Evolutionary conservation across 768 basidiomycete genomes (phyloP), one percentile per base, ranked within the genome.

Genomic region (Pulveroboletus sp.): DNA sequence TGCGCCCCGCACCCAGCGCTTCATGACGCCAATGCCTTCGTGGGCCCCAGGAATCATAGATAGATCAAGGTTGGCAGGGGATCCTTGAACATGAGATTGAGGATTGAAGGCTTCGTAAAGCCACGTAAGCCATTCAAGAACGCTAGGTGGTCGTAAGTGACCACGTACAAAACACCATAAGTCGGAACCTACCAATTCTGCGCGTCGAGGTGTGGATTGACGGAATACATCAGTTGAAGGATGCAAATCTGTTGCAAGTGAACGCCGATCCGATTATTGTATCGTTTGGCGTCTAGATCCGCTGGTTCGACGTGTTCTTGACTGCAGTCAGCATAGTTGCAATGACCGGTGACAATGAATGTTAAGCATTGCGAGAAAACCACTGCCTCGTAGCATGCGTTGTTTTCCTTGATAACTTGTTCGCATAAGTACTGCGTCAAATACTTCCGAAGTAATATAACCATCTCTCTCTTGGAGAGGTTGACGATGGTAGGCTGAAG

Each of bases 71-170:
- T 65, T 54, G 0, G 71, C 60, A 0, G 61, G 45, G 0, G 76
- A 72, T 5, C 83, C 85, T 37, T 81, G 66, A n/a, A 61, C 47
- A 47, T 76, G 64, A 41, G 62, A 69, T 1, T 76, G 60, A 3
- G 84, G 83, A 50, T 74, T 70, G 6, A 84, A 43, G 2, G 74
- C 70, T 17, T 78, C 75, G 45, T 81, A 76, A 1, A 85, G 62
- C 23, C 65, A 69, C 5, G 54, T 56, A 8, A 82, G 63, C 63
- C 12, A 80, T 16, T 44, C 10, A 2, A 57, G 43, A 16, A 45
- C 22, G 3, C 55, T 57, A 50, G 27, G 20, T 27, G 11, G 13
- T 17, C 5, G 19, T 43, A 30, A 43, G 19, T 14, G 4, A 19
- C 5, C 27, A 5, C 1, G 10, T 1, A 12, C 7, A 22, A 27